Evolutionary conservation across 352 stramenopile species (phyloP), one percentile per base, ranked within the genome.

Genomic region (Globisporangium polare): DNA sequence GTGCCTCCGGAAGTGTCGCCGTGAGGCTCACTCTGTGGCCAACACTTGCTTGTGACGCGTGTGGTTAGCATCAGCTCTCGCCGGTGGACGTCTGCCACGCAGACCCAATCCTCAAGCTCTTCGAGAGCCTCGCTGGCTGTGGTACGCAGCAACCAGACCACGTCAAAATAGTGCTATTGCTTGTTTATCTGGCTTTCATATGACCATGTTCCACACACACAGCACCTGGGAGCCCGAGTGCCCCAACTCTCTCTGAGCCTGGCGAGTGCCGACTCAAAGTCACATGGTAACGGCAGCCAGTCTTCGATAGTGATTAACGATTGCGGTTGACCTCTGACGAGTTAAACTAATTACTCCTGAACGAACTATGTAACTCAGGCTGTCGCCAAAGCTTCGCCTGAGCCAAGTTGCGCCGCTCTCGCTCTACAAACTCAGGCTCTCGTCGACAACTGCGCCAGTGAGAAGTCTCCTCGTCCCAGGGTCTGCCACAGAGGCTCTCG

Each of bases 351-450:
- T 49, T 22, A 5, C 18, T 27, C 7, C 10, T 17, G 22, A 8
- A 37, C 43, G 15, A 62, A 45, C 13, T 57, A 17, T 63, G 5
- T 0, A 39, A 20, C 17, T 22, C 49, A 86, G 77, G 77, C 62
- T 47, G 1, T 50, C 72, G 20, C 65, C 73, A 29, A 57, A 62
- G 20, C 7, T 65, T 2, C 68, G 66, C 12, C 43, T 83, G 37
- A 69, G 88, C 52, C 68, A 92, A 42, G 68, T 77, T 22, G 63
- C 81, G 22, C 80, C 83, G 6, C 73, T 88, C 10, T 92, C 83
- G 8, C 75, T 77, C 18, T 92, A 88, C 70, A 86, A 87, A 56
- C 62, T 92, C 35, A 75, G 67, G 20, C 22, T 79, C n/a, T 54
- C 62, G 5, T 68, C 52, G 6, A 5, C 20, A 5, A 61, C 50